Conservation (phyloP, 2,329 filamentous ascomycete genomes). For the Botrytis elliptica region DNA sequence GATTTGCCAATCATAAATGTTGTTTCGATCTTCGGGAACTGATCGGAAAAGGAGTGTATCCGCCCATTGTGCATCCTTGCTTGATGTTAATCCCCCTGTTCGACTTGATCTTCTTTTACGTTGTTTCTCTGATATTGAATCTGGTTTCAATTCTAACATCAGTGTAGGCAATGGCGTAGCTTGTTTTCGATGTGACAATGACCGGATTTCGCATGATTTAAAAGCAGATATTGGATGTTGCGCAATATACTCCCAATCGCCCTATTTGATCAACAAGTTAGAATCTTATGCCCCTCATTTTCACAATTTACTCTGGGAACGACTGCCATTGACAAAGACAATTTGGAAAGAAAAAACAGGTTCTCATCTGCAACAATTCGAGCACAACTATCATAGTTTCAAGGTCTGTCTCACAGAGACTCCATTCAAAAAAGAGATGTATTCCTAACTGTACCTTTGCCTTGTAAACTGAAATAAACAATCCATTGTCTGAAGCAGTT, state of each 20-base stretch:
- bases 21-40: constrained; percentile 51
- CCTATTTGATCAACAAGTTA: constrained; percentile 30
- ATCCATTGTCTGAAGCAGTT: constrained; percentile 23
- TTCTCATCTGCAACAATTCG: neutral
- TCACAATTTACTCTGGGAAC: neutral
- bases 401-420: neutral
- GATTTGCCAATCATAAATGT: constrained; percentile 58
- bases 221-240: constrained; percentile 39
- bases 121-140: constrained; percentile 55
- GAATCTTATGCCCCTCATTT: neutral
- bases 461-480: constrained; percentile 40
- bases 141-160: constrained; percentile 52
- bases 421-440: neutral
- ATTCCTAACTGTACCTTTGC: constrained; percentile 36
- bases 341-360: neutral
- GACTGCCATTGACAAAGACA: neutral
- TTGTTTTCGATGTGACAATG: constrained; percentile 61
- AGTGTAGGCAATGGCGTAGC: constrained; percentile 59
- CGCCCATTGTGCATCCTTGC: constrained; percentile 34
- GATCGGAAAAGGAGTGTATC: constrained; percentile 57
- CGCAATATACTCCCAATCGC: constrained; percentile 38
- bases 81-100: constrained; percentile 50
- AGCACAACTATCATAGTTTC: neutral
- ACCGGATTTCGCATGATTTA: constrained; percentile 47
- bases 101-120: constrained; percentile 65